Evolutionary conservation across 805 yeast species (phyloP).

Genomic region (Starmerella roubikii): DNA sequence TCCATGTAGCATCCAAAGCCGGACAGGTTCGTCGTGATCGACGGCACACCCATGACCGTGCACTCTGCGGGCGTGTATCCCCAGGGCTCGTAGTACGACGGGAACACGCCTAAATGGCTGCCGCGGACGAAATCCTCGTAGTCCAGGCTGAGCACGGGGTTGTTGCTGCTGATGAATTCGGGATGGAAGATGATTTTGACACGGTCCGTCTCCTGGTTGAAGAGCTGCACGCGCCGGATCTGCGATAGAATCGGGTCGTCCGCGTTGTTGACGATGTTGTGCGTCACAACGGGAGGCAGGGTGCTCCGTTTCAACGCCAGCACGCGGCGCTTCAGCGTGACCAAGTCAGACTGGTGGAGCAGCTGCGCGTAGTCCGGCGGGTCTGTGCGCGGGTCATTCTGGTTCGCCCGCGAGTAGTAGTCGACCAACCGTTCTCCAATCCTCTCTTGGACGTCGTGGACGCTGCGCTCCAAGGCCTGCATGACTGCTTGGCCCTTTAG

Average conservation of each 20-base stretch:
- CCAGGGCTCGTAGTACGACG: conserved; percentile 98
- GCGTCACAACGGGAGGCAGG: conserved; percentile 92
- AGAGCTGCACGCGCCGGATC: conserved; percentile 78
- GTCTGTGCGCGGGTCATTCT: conserved; percentile 36
- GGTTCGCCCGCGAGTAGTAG: conserved; percentile 58
- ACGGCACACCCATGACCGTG: conserved; percentile 98
- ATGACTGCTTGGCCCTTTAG: conserved; percentile 93
- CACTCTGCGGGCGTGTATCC: conserved; percentile 99
- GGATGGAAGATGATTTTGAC: conserved; percentile 97
- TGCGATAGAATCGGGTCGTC: conserved; percentile 84
- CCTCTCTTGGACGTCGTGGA: conserved; percentile 69
- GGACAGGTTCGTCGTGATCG: conserved; percentile 86
- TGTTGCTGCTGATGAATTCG: conserved; percentile 85
- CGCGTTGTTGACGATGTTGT: conserved; percentile 87
- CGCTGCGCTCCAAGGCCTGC: conserved; percentile 77
- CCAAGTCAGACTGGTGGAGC: conserved; percentile 75
- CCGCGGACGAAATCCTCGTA: conserved; percentile 97
- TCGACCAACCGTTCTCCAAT: conserved; percentile 83
- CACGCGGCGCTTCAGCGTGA: conserved; percentile 78
- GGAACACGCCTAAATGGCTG: conserved; percentile 95
- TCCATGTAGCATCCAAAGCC: conserved; percentile 99
- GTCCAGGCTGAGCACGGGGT: conserved; percentile 84
- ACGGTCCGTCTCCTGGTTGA: conserved; percentile 78
- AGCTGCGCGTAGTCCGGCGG: conserved; percentile 72
- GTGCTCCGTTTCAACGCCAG: conserved; percentile 81